Percentiles rank a stretch among this genome's conserved stretches.
phyloP scores from a whole-genome alignment of 2,329 filamentous ascomycete species.

The Elsinoe arachidis region DNA sequence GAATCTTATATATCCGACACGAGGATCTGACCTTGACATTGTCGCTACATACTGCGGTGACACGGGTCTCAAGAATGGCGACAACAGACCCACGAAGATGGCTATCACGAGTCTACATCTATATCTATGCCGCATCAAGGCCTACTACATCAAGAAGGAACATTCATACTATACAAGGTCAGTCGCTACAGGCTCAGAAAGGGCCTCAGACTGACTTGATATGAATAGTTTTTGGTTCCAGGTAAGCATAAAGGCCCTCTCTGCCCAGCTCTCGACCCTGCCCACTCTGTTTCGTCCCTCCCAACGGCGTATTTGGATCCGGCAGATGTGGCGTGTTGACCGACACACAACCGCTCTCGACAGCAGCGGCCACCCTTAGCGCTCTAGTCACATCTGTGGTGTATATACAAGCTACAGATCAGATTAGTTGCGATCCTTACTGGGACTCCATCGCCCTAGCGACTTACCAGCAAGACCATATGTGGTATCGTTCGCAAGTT shows the following conservation, averaged over 20 bases:
- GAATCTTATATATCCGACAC: too few relatives aligned
- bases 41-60: too few relatives aligned
- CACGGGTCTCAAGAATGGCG: too few relatives aligned
- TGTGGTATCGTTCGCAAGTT: constrained; percentile 31
- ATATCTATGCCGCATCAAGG: too few relatives aligned
- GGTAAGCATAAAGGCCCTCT: constrained; percentile 21
- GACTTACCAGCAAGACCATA: constrained; percentile 29
- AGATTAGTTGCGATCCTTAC: background rate
- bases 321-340: constrained; percentile 29
- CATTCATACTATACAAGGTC: background rate
- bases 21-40: too few relatives aligned
- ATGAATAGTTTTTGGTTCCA: constrained; percentile 31
- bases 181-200: background rate
- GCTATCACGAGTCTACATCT: too few relatives aligned
- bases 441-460: too few relatives aligned
- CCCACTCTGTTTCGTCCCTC: constrained; percentile 44
- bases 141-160: background rate
- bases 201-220: constrained; percentile 15
- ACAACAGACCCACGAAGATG: too few relatives aligned
- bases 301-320: constrained; percentile 40
- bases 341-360: constrained; percentile 20
- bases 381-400: constrained; percentile 31
- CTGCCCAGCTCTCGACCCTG: constrained; percentile 40
- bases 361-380: constrained; percentile 17
- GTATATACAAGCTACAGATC: constrained; percentile 26